A percentile compares a stretch with the other conserved stretches of the same genome.
These are phyloP conservation scores for Trichoderma hamatum DNA, from an alignment of 2,329 filamentous ascomycete genomes.

Conservation along the genomic window DNA sequence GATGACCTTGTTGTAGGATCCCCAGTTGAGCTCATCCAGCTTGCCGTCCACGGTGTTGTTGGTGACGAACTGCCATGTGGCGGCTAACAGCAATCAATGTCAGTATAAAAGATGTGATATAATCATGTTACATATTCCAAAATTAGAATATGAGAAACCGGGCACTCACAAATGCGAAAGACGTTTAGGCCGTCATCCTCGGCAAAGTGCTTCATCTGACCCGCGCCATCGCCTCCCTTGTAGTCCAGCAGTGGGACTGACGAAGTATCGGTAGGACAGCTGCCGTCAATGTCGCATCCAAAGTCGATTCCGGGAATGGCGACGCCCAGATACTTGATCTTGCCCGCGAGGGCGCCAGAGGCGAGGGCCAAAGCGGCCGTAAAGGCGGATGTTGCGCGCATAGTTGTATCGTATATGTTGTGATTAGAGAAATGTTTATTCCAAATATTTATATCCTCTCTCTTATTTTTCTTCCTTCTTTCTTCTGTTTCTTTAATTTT, in stretches of 20 bases:
- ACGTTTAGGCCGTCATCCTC: constrained; percentile 56
- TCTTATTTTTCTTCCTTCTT: not conserved
- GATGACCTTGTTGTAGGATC: constrained; percentile 58
- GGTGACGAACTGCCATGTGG: constrained; percentile 61
- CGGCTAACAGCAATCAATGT: constrained; percentile 39
- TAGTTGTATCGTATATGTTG: not conserved
- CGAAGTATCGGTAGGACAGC: constrained; percentile 42
- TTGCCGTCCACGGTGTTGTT: constrained; percentile 54
- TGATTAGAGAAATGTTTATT: not conserved
- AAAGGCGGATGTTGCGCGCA: constrained; percentile 23
- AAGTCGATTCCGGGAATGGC: constrained; percentile 54
- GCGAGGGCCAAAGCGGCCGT: constrained; percentile 26
- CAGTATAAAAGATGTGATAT: not conserved
- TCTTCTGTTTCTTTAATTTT: not conserved
- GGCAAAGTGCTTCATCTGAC: constrained; percentile 61
- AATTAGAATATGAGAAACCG: not conserved
- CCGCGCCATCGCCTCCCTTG: constrained; percentile 45
- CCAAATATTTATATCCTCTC: not conserved
- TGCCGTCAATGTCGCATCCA: constrained; percentile 51
- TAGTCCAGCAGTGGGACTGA: constrained; percentile 41
- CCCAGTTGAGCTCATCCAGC: constrained; percentile 53
- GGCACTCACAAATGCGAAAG: constrained; percentile 52
- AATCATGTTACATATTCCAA: no score
- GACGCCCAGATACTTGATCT: constrained; percentile 39
- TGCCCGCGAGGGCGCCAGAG: constrained; percentile 15